phyloP scores from a whole-genome alignment of 345 rosid species.

The Combretum micranthum region DNA sequence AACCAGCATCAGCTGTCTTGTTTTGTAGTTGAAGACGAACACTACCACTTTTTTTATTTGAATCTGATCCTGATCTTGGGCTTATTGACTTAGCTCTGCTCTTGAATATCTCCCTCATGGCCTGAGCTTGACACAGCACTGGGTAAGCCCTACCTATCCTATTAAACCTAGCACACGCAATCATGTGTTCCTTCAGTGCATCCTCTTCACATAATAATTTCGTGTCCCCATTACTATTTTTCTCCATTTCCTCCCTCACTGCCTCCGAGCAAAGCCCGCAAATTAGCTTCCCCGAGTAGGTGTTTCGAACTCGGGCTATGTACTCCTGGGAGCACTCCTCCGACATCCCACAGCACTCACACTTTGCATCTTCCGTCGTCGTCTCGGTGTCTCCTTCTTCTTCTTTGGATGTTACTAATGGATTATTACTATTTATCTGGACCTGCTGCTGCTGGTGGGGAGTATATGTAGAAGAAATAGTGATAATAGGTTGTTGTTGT shows the following conservation, averaged over 20 bases:
- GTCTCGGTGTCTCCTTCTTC: too few relatives aligned
- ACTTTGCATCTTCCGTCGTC: constrained; percentile 58
- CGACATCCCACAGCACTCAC: constrained; percentile 91
- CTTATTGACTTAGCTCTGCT: constrained; percentile 33
- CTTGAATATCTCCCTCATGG: constrained; percentile 70
- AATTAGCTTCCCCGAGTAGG: constrained; percentile 53
- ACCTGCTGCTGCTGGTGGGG: too few relatives aligned
- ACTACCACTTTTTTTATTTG: constrained; percentile 11
- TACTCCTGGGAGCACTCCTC: constrained; percentile 85
- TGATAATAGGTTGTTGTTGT: constrained; percentile 2
- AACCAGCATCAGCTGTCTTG: too few relatives aligned
- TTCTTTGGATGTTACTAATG: too few relatives aligned
- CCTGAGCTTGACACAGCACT: constrained; percentile 68
- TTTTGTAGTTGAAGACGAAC: too few relatives aligned
- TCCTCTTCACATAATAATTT: too few relatives aligned
- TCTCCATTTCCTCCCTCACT: constrained; percentile 62
- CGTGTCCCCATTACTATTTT: too few relatives aligned
- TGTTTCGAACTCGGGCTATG: constrained; percentile 38
- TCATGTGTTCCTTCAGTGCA: constrained; percentile 55
- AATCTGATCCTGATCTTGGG: too few relatives aligned
- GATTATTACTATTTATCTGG: too few relatives aligned
- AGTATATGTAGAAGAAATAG: too few relatives aligned
- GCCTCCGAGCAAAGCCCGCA: constrained; percentile 81
- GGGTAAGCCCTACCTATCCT: constrained; percentile 69
- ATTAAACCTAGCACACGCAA: constrained; percentile 63